These are phyloP conservation scores for Shiraia bambusicola DNA, from an alignment of 2,329 filamentous ascomycete species.

Conservation along the genomic window DNA sequence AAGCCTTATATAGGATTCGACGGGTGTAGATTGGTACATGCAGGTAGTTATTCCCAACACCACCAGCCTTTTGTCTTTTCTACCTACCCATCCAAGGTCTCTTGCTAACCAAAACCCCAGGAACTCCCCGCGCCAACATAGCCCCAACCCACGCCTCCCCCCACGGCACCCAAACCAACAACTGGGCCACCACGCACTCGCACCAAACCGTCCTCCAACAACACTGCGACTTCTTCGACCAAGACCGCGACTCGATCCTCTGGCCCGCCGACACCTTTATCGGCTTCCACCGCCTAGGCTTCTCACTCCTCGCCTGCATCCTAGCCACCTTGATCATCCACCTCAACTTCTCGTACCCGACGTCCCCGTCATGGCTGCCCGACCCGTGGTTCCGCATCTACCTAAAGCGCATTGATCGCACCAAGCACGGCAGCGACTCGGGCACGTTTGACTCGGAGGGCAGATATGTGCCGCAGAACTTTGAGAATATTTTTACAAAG, in stretches of 20 bases:
- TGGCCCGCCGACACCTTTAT: conserved; percentile 55
- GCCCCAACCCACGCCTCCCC: conserved; percentile 45
- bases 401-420: conserved; percentile 45
- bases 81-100: neutral
- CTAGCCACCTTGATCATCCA: conserved; percentile 53
- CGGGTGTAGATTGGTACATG: conserved; percentile 8
- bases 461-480: conserved; percentile 49
- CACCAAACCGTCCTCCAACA: conserved; percentile 54
- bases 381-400: conserved; percentile 49
- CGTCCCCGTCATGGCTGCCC: conserved; percentile 46
- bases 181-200: conserved; percentile 43
- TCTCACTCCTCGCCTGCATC: conserved; percentile 47
- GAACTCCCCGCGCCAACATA: conserved; percentile 36
- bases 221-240: conserved; percentile 56
- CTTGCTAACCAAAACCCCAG: neutral
- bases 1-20: conserved; percentile 10
- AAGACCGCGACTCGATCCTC: conserved; percentile 55
- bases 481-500: conserved; percentile 53
- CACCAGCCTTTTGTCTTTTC: neutral
- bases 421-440: conserved; percentile 49
- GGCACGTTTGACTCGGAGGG: conserved; percentile 51
- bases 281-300: conserved; percentile 52
- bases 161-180: conserved; percentile 45
- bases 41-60: conserved; percentile 5
- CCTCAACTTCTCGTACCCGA: conserved; percentile 54